phyloP scores from a whole-genome alignment of 805 yeast species.

The Candida odintsovae region DNA sequence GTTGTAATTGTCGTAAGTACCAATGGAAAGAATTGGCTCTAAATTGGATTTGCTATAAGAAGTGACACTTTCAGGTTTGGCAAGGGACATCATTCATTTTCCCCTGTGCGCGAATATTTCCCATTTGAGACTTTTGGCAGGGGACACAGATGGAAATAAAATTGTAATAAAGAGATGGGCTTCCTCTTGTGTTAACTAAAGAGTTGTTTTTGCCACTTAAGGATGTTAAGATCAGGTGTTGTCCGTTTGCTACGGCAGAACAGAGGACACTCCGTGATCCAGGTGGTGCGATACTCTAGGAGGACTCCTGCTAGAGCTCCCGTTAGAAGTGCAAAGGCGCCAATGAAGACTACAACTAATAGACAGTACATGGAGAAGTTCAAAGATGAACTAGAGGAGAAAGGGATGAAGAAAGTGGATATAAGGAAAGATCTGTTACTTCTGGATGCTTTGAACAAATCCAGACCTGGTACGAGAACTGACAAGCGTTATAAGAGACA shows the following conservation, averaged over 20 bases:
- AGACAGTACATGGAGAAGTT: background rate
- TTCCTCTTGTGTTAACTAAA: too few species aligned
- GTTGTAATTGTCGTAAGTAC: too few species aligned
- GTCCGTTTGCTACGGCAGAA: background rate
- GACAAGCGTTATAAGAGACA: constrained; percentile 16
- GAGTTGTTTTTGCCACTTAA: too few species aligned
- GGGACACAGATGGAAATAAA: background rate
- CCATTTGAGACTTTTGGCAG: too few species aligned
- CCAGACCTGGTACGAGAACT: constrained; percentile 17
- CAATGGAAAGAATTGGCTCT: too few species aligned
- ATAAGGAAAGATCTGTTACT: constrained; percentile 10
- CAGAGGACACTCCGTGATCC: background rate
- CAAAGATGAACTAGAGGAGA: background rate
- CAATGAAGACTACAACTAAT: background rate
- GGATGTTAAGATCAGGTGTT: background rate
- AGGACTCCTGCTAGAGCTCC: background rate
- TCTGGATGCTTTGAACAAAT: constrained; percentile 15
- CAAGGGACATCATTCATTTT: background rate
- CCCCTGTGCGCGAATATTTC: too few species aligned
- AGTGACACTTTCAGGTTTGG: too few species aligned
- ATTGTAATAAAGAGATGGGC: too few species aligned
- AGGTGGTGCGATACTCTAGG: background rate
- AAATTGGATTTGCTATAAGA: too few species aligned
- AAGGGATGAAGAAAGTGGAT: constrained; percentile 6
- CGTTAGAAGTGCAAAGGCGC: background rate